A percentile compares a stretch with the other conserved stretches of the same genome.
Conservation (phyloP, 2,329 filamentous ascomycete genomes). For the Dactylellina parvicollis region DNA sequence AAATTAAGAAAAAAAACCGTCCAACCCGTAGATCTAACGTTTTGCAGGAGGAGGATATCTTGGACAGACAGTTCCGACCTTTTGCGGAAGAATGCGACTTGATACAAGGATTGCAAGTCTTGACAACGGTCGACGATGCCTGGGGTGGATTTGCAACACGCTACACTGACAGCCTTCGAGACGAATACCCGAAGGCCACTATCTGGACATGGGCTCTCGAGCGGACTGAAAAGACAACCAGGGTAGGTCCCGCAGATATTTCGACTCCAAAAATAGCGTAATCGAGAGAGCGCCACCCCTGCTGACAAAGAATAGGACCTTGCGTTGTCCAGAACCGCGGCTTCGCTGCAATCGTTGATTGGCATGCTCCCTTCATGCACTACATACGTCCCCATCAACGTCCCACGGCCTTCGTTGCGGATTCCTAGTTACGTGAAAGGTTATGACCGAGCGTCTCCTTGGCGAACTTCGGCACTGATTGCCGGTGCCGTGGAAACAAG, state of each 20-base stretch:
- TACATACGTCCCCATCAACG: slow-evolving; percentile 47
- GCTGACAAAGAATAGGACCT: slow-evolving; percentile 40
- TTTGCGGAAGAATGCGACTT: slow-evolving; percentile 95
- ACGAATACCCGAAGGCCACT: slow-evolving; percentile 83
- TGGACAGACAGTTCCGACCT: slow-evolving; percentile 87
- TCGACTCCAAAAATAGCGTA: slow-evolving; percentile 24
- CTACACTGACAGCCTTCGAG: slow-evolving; percentile 80
- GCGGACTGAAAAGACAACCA: slow-evolving; percentile 67
- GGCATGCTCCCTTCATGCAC: slow-evolving; percentile 46
- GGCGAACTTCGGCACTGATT: slow-evolving; percentile 47
- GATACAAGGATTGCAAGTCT: slow-evolving; percentile 84
- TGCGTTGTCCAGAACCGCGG: slow-evolving; percentile 35
- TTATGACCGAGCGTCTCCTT: slow-evolving; percentile 29
- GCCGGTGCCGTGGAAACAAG: slow-evolving; percentile 37
- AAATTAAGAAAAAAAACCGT: neutral
- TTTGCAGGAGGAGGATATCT: slow-evolving; percentile 75
- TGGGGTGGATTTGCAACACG: slow-evolving; percentile 80
- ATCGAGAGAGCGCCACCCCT: neutral
- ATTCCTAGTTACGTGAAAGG: slow-evolving; percentile 40
- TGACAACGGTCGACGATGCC: slow-evolving; percentile 77
- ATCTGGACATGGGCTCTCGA: slow-evolving; percentile 90
- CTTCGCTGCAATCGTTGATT: slow-evolving; percentile 28
- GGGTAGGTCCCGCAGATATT: slow-evolving; percentile 63
- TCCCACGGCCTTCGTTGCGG: slow-evolving; percentile 30
- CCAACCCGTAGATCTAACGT: slow-evolving; percentile 20